Percentiles rank a stretch among this genome's conserved stretches.
Evolutionary conservation across 83 land plant species (phyloP).

Genomic region (Diphasiastrum complanatum): DNA sequence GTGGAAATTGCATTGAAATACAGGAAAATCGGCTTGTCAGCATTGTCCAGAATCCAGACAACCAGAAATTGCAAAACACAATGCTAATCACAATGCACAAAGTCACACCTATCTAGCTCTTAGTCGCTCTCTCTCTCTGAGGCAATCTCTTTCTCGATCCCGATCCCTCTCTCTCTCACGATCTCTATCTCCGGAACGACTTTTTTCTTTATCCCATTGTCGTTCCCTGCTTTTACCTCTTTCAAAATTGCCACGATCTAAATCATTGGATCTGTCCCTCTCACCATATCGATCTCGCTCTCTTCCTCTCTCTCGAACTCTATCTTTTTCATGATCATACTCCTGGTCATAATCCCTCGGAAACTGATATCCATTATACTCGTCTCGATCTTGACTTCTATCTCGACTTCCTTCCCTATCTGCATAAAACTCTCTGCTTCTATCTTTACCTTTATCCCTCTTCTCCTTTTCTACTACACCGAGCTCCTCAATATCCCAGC

Average conservation of each 20-base stretch:
- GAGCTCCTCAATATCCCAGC: constrained; percentile 88
- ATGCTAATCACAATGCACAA: too few species aligned
- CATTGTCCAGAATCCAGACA: too few species aligned
- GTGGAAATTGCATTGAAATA: too few species aligned
- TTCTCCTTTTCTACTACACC: constrained; percentile 47
- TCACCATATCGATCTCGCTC: too few species aligned
- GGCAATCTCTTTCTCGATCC: constrained; percentile 28
- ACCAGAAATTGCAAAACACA: too few species aligned
- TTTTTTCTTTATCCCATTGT: constrained; percentile 25
- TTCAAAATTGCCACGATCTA: too few species aligned
- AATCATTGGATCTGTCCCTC: too few species aligned
- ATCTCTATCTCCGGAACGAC: constrained; percentile 31
- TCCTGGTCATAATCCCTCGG: constrained; percentile 1
- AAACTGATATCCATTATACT: constrained; percentile 18
- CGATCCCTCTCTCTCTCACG: constrained; percentile 38
- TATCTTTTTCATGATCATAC: not conserved
- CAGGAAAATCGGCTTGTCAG: too few species aligned
- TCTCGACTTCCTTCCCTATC: constrained; percentile 33
- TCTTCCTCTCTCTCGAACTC: not conserved
- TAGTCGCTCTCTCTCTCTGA: too few species aligned
- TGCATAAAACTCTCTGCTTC: constrained; percentile 50
- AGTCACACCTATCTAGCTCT: too few species aligned
- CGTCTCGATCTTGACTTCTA: constrained; percentile 19
- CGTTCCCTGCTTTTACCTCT: constrained; percentile 17
- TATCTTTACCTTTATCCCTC: constrained; percentile 53